Evolutionary conservation across 352 stramenopile genomes (phyloP), one percentile per base, ranked within the genome.

Genomic region (Globisporangium abappressorium): DNA sequence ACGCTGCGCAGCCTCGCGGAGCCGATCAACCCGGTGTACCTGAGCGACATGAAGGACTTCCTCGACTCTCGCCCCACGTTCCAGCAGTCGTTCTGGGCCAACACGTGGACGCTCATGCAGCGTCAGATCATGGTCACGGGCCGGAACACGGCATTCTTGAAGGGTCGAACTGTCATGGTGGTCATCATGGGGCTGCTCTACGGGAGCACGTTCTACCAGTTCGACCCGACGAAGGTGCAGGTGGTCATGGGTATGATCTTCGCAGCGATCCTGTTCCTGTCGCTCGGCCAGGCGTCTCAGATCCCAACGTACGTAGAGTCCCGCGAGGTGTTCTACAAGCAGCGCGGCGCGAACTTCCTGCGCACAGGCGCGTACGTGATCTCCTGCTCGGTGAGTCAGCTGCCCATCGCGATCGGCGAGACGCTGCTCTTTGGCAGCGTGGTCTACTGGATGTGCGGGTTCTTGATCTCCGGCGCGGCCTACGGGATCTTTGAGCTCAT

Each of bases 401-500:
- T 75, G 46, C 62, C 78, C 62, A 62, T 79, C 57, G 38, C 57
- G 70, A 11, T 78, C 15, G 65, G 84, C 36, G 85, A 91, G 73
- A 76, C 79, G 11, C 62, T 88, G 5, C 55, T 87, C 47, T 92
- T 92, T 75, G 85, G 81, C 28, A 83, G 73, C 9, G 68, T 93
- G 62, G 64, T 91, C 6, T 93, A 93, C 68, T 93, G 75, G 69
- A 84, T 91, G 70, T 77, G 85, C 57, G 85, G 82, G 18, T 76
- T 93, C 60, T 18, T 65, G 20, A 20, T 57, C 47, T 46, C 76
- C 5, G 70, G 47, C 18, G 15, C 18, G 6, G 9, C 49, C 0
- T 82, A 72, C 65, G 20, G 79, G 0, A 74, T 84, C 59, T 91
- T 84, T 51, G 65, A 90, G 56, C 57, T 70, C 14, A 72, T 85